Evolutionary conservation across 495 filamentous ascomycete genomes (phyloP).

Genomic region (Hypoxylon perforatum): DNA sequence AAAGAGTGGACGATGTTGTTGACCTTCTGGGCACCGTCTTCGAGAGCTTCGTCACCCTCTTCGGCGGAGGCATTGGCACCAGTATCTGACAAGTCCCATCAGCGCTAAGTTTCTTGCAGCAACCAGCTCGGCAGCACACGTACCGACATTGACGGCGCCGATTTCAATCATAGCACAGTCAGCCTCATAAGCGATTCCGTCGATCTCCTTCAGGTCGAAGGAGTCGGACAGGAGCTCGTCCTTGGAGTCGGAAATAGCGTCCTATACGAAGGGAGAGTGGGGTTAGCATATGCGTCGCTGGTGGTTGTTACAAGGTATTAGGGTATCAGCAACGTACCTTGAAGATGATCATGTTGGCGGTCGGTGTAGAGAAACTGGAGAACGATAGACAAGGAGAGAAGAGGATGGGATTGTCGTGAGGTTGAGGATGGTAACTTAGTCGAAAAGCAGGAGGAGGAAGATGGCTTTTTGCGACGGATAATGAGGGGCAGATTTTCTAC

Average conservation of each 20-base stretch:
- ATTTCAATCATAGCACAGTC: conserved; percentile 88
- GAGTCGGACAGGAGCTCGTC: conserved; percentile 98
- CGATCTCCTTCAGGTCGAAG: conserved; percentile 79
- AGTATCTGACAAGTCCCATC: conserved; percentile 67
- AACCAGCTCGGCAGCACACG: conserved; percentile 45
- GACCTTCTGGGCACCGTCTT: conserved; percentile 78
- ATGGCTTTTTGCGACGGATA: conserved; percentile 45
- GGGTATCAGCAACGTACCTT: conserved; percentile 68
- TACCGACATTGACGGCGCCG: conserved; percentile 78
- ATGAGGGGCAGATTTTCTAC: conserved; percentile 48
- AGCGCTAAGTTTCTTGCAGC: not conserved
- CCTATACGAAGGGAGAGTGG: conserved; percentile 64
- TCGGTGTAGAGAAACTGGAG: conserved; percentile 26
- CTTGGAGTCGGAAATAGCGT: conserved; percentile 75
- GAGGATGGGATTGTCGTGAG: conserved; percentile 25
- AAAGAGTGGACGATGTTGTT: conserved; percentile 96
- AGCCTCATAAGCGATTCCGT: conserved; percentile 82
- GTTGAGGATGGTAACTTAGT: conserved; percentile 27
- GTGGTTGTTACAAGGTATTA: too few relatives aligned
- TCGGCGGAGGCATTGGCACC: conserved; percentile 98
- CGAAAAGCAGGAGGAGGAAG: conserved; percentile 42
- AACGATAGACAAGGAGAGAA: conserved; percentile 35
- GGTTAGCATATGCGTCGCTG: conserved; percentile 27
- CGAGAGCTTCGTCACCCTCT: conserved; percentile 77
- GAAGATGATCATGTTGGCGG: conserved; percentile 88